These are phyloP conservation scores for Eutrema japonicum DNA, from an alignment of 345 rosid species.

Conservation along the genomic window DNA sequence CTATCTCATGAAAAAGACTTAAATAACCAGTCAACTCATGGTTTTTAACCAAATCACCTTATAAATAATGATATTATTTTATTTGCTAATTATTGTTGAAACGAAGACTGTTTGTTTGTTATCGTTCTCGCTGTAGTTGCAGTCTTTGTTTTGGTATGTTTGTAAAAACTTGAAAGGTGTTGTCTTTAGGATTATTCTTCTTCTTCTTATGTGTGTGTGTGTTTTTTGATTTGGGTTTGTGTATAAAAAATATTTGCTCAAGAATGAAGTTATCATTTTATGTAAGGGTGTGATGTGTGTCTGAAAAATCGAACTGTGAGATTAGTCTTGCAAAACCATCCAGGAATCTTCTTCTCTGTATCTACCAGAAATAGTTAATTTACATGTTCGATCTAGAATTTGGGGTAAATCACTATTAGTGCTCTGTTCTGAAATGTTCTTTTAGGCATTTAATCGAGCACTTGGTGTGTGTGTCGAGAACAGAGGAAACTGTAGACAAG, in stretches of 20 bases:
- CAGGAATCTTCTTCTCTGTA: too few species aligned
- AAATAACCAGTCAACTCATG: too few species aligned
- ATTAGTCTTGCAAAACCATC: too few species aligned
- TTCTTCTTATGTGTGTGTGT: not conserved
- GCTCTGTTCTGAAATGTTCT: not conserved
- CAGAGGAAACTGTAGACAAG: not conserved
- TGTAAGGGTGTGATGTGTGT: too few species aligned
- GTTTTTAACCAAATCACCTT: too few species aligned
- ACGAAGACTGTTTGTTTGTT: conserved; percentile 18
- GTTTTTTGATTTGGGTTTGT: conserved; percentile 19
- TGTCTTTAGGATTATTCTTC: not conserved
- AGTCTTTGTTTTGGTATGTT: conserved; percentile 15
- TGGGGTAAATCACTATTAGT: not conserved
- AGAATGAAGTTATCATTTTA: too few species aligned
- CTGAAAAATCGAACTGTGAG: too few species aligned
- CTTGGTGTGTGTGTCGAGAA: not conserved
- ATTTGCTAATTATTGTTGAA: too few species aligned
- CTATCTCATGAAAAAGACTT: too few species aligned
- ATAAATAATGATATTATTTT: too few species aligned
- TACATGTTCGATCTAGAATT: not conserved
- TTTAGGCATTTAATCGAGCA: conserved; percentile 18
- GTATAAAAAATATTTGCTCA: conserved; percentile 20
- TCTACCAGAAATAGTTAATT: not conserved
- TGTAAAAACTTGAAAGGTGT: conserved; percentile 39
- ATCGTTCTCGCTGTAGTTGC: conserved; percentile 3